Base-by-base conservation (phyloP, 176 grass and related monocot genomes). In the Eleusine indica region DNA sequence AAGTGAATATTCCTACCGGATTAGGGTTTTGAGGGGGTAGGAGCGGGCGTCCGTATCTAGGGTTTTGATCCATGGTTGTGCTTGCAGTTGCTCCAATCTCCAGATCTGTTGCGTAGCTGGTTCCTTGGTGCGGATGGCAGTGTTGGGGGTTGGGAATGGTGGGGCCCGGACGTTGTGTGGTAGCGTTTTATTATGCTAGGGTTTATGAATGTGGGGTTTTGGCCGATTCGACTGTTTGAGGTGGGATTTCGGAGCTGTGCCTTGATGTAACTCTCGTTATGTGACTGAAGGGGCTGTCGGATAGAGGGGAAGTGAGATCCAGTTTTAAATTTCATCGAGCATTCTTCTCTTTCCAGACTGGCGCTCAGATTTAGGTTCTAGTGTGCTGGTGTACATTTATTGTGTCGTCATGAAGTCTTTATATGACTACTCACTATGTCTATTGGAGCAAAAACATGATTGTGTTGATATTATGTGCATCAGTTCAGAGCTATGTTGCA, bases 141-240 rank as follows among this genome's bases (percentile, higher is more conserved):
- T 18, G 13, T 22, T 44, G 12, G 17, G 41, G 41, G 40, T 40
- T 38, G 32, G 18, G n/a, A 74, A 70, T 83, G 56, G 2, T 40
- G 80, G 41, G 10, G 35, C 65, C 65, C 41, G 47, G 21, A 60
- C 32, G 37, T 15, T 22, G 66, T 6, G 69, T 58, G 21, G 2
- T 70, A n/a, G 46, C 16, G 54, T 65, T 60, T 22, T 72, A 22
- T 5, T 4, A 22, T 76, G 70, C 11, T 91, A 87, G 87, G 91
- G 76, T 92, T 92, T 92, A 84, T 49, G 71, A 9, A 61, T 37
- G 12, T 40, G 15, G 71, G 78, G 15, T 40, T 78, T 87, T 84
- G 49, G 22, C 60, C 43, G 70, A 4, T 75, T 40, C 64, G 40
- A 68, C 12, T 90, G 22, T 78, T 68, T 53, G 30, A 53, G 63